Percentiles rank a stretch among this genome's conserved stretches.
phyloP scores from a whole-genome alignment of 371 early-diverging fungal species.

The Umbelopsis sp. region DNA sequence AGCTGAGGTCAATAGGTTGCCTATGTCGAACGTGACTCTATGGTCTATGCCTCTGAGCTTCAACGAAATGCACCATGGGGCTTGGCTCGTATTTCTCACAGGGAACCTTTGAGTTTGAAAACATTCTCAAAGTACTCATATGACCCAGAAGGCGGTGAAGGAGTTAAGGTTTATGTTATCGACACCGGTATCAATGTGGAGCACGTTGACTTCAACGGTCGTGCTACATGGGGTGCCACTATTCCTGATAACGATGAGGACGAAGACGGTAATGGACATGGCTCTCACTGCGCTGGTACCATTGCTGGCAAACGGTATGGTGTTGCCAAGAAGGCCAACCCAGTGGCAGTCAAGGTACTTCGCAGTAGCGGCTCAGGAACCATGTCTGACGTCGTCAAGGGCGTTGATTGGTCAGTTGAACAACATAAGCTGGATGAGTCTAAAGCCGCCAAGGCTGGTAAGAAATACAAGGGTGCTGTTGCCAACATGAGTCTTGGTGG shows the following conservation, averaged over 20 bases:
- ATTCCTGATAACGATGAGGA: constrained; percentile 50
- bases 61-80: constrained; percentile 29
- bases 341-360: constrained; percentile 67
- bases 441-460: constrained; percentile 55
- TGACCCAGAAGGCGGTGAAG: constrained; percentile 49
- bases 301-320: constrained; percentile 74
- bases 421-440: constrained; percentile 57
- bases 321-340: constrained; percentile 70
- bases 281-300: constrained; percentile 77
- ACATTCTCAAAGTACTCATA: constrained; percentile 27
- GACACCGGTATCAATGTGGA: constrained; percentile 78
- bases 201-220: constrained; percentile 78
- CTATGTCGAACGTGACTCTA: constrained; percentile 28
- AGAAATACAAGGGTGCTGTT: constrained; percentile 50
- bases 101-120: constrained; percentile 18
- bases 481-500: constrained; percentile 84
- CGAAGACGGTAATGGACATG: constrained; percentile 57
- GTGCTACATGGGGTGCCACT: constrained; percentile 70
- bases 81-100: constrained; percentile 29
- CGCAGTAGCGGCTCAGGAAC: constrained; percentile 40
- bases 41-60: constrained; percentile 17
- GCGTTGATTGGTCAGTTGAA: constrained; percentile 36
- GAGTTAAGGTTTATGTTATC: constrained; percentile 78
- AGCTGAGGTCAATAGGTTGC: constrained; percentile 24
- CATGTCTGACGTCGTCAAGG: constrained; percentile 37